Evolutionary conservation across 495 filamentous ascomycete genomes (phyloP).

Genomic region (Talaromyces ruber): DNA sequence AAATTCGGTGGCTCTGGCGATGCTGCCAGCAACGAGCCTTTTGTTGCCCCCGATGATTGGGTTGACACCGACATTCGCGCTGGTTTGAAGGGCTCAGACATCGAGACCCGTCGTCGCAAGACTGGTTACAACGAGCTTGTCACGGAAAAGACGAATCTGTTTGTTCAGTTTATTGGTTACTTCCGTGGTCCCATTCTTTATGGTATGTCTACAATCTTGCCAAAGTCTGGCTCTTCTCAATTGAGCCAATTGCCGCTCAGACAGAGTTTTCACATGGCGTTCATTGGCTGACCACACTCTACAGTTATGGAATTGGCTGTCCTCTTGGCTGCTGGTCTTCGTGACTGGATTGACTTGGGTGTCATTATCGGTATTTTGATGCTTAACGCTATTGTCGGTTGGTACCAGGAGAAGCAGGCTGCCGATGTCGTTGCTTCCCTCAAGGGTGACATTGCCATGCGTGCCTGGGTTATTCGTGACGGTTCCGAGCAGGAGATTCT

Average conservation of each 20-base stretch:
- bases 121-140: conserved; percentile 68
- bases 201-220: conserved; percentile 40
- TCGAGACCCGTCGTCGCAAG: conserved; percentile 57
- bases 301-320: conserved; percentile 82
- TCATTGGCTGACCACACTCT: conserved; percentile 10
- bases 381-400: conserved; percentile 74
- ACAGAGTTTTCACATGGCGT: not conserved
- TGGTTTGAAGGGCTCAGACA: conserved; percentile 49
- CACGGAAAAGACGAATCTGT: conserved; percentile 69
- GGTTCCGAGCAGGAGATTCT: conserved; percentile 64
- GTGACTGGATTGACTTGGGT: conserved; percentile 79
- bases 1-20: conserved; percentile 20
- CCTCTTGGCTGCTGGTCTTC: conserved; percentile 67
- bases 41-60: conserved; percentile 63
- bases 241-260: not conserved
- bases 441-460: conserved; percentile 82
- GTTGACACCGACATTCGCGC: conserved; percentile 58
- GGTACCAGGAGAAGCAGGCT: conserved; percentile 83
- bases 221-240: not conserved
- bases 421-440: conserved; percentile 73
- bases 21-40: conserved; percentile 21
- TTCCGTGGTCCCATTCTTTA: conserved; percentile 81
- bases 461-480: conserved; percentile 61
- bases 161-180: conserved; percentile 68
- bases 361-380: conserved; percentile 77